Base-by-base conservation (phyloP, 306 rosid genomes). In the Quercus ilex region DNA sequence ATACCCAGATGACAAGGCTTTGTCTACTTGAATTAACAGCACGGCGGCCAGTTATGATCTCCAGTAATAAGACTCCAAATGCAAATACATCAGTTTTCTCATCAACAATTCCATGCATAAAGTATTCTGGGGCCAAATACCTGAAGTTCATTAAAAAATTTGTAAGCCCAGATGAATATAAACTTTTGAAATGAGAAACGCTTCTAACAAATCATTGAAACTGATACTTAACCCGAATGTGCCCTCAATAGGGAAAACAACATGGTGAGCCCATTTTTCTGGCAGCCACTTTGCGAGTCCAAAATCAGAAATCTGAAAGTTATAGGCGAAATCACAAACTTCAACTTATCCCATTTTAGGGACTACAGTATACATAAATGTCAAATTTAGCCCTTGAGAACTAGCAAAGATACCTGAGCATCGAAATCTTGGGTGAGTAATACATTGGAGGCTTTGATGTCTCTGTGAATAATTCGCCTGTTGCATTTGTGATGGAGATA, bases 201-300 rank as follows among this genome's bases (percentile, higher is more conserved):
- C 4, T 74, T 74, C 31, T 62, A 23, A 60, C n/a, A 35, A 65
- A 60, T 33, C 53, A 30, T 31, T 38, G 83, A 73, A 72, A 78
- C 59, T 35, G 74, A 19, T 18, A 56, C 71, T 96, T 82, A 70
- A 95, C 99, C 99, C 99, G 41, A 96, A 96, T 83, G 99, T 96
- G 79, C 99, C 99, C 84, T 96, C 99, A 58, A 96, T 91, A 43
- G 99, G 99, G 88, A 85, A 96, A 57, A 91, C 96, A 60, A 96
- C 91, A 74, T 96, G 99, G 84, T 96, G 97, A 10, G 88, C 79
- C 99, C 99, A 96, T 69, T 89, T 96, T 60, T 86, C 90, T 0
- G 99, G 99, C 23, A 96, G 96, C 99, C 99, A 96, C 80, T 96
- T 96, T 28, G 99, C 99, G 2, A 96, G 84, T 82, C 99, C 99